phyloP scores from a whole-genome alignment of 352 stramenopile genomes.

The Nothophytophthora sp. region DNA sequence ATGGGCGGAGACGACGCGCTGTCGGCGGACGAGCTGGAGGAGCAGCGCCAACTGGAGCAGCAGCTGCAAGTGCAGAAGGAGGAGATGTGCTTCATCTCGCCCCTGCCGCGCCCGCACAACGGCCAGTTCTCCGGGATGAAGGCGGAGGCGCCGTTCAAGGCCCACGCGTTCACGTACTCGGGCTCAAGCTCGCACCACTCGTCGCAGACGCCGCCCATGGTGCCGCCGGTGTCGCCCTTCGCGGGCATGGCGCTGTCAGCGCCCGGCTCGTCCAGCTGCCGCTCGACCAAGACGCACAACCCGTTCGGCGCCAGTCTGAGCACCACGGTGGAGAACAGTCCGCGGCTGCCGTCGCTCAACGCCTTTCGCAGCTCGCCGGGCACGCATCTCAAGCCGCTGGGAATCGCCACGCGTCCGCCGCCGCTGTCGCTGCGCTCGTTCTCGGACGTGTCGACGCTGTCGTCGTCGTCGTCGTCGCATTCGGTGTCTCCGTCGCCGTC shows the following conservation, averaged over 20 bases:
- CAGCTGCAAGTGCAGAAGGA: conserved; percentile 75
- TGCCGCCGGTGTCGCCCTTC: conserved; percentile 69
- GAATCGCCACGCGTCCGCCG: conserved; percentile 55
- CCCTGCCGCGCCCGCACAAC: conserved; percentile 38
- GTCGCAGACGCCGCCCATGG: conserved; percentile 49
- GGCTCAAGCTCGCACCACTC: conserved; percentile 44
- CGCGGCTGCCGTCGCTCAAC: conserved; percentile 69
- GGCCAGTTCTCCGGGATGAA: neutral
- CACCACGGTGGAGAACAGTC: conserved; percentile 61
- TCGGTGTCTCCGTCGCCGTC: conserved; percentile 41
- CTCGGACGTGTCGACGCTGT: conserved; percentile 54
- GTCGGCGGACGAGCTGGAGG: conserved; percentile 53
- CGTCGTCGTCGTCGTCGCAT: conserved; percentile 37
- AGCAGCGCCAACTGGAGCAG: conserved; percentile 70
- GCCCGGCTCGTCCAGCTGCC: conserved; percentile 42
- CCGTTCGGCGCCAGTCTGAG: conserved; percentile 53
- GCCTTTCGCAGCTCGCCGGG: conserved; percentile 66
- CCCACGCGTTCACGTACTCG: conserved; percentile 69
- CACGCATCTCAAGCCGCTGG: conserved; percentile 51
- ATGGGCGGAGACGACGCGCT: conserved; percentile 43
- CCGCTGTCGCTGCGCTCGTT: conserved; percentile 61
- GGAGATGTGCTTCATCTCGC: conserved; percentile 79
- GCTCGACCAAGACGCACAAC: conserved; percentile 45
- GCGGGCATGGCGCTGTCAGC: conserved; percentile 72
- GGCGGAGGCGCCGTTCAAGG: conserved; percentile 18